phyloP scores from a whole-genome alignment of 148 eudicot genomes.

The Euryodendron excelsum region DNA sequence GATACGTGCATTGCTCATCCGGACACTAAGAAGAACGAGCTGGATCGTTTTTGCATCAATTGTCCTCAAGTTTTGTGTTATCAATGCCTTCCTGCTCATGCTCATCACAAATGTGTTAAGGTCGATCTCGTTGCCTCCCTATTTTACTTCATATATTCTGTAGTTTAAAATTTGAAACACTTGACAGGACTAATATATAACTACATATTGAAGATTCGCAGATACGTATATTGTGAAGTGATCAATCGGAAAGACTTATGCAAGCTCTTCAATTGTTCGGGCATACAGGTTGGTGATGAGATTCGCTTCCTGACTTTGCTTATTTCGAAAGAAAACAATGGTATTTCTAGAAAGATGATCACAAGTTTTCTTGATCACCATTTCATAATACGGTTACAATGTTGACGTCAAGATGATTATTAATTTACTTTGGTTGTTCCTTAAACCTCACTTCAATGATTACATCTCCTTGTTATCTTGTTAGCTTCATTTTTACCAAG shows the following conservation, averaged over 20 bases:
- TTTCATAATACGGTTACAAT: no score
- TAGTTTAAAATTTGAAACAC: no score
- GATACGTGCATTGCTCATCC: not conserved
- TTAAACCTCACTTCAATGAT: no score
- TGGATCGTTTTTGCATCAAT: conserved; percentile 10
- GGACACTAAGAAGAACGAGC: not conserved
- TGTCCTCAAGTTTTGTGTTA: not conserved
- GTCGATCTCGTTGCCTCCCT: no score
- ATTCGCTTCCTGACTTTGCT: not conserved
- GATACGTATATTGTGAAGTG: conserved; percentile 15
- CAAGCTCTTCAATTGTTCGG: conserved; percentile 6
- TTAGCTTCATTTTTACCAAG: not conserved
- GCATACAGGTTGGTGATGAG: conserved; percentile 7
- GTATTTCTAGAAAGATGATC: no score
- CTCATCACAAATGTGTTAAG: conserved; percentile 5
- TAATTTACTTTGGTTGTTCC: no score
- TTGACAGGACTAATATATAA: no score
- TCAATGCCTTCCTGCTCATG: conserved; percentile 1
- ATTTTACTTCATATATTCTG: no score
- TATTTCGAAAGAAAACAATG: no score
- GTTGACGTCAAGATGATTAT: no score
- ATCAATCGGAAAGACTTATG: conserved; percentile 1
- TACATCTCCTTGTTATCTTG: no score
- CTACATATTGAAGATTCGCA: not conserved
- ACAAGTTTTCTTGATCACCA: no score